Percentiles rank a stretch among this genome's conserved stretches.
Evolutionary conservation across 305 asterid species (phyloP).

Genomic region (Plantago coronopus): DNA sequence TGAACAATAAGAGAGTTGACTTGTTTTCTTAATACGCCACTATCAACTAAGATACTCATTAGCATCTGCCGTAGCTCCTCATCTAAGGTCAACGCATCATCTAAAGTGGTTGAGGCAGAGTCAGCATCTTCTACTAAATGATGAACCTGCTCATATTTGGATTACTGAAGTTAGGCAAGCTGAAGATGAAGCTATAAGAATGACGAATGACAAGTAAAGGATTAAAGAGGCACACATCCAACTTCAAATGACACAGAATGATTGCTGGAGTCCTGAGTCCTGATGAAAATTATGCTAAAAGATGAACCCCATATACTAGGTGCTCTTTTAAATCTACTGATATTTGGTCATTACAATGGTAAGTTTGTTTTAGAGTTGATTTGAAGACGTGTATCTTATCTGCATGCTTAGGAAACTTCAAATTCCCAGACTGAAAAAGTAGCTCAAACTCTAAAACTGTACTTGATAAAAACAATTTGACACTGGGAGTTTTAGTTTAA

Average conservation of each 20-base stretch:
- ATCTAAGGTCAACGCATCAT: constrained; percentile 28
- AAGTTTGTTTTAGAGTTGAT: too few relatives aligned
- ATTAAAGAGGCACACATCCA: background rate
- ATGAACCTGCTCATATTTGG: constrained; percentile 42
- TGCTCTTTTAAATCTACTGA: too few relatives aligned
- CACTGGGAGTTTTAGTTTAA: background rate
- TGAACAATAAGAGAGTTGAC: constrained; percentile 50
- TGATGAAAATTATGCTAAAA: too few relatives aligned
- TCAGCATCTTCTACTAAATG: constrained; percentile 37
- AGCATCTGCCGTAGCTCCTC: constrained; percentile 54
- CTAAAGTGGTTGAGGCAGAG: constrained; percentile 28
- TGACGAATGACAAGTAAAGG: background rate
- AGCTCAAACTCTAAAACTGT: background rate
- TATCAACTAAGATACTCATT: constrained; percentile 46
- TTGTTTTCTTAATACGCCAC: constrained; percentile 71
- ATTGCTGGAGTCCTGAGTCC: too few relatives aligned
- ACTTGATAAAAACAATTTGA: background rate
- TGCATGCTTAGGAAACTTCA: background rate
- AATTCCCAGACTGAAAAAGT: background rate
- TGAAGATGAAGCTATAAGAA: background rate
- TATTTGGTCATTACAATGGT: too few relatives aligned
- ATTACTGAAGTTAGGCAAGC: constrained; percentile 16
- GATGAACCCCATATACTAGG: too few relatives aligned
- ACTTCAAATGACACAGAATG: too few relatives aligned
- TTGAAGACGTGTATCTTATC: too few relatives aligned